These are phyloP conservation scores for Talaromyces islandicus DNA, from an alignment of 2,329 filamentous ascomycete species.

Conservation along the genomic window DNA sequence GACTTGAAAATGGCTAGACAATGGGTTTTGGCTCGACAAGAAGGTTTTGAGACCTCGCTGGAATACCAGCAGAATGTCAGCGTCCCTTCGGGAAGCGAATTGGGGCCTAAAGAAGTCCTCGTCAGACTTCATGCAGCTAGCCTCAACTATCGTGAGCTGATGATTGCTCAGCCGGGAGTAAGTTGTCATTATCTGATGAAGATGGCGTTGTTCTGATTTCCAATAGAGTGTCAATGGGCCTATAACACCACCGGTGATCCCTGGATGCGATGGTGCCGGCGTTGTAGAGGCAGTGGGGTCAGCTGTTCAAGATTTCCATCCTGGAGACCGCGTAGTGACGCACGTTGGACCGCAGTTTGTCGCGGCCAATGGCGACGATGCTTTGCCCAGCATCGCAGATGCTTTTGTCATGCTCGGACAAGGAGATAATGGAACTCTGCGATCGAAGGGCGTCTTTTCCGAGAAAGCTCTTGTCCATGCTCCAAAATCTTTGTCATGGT, in stretches of 20 bases:
- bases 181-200: not conserved
- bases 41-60: slow-evolving; percentile 30
- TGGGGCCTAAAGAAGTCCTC: slow-evolving; percentile 5
- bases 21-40: slow-evolving; percentile 27
- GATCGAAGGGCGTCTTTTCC: slow-evolving; percentile 42
- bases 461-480: slow-evolving; percentile 44
- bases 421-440: slow-evolving; percentile 42
- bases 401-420: slow-evolving; percentile 33
- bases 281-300: slow-evolving; percentile 51
- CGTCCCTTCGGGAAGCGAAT: not conserved
- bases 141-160: slow-evolving; percentile 8
- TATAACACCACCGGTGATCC: slow-evolving; percentile 28
- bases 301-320: slow-evolving; percentile 32
- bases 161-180: slow-evolving; percentile 5
- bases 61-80: slow-evolving; percentile 22
- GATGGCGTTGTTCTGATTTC: not conserved
- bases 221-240: slow-evolving; percentile 5
- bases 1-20: slow-evolving; percentile 19
- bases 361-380: slow-evolving; percentile 36
- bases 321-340: slow-evolving; percentile 9
- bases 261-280: slow-evolving; percentile 60
- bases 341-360: slow-evolving; percentile 27
- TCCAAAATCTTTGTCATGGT: slow-evolving; percentile 41
- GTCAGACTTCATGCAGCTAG: slow-evolving; percentile 3
- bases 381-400: slow-evolving; percentile 14